phyloP scores from a whole-genome alignment of 768 basidiomycete species.

The Termitomyces sp. region DNA sequence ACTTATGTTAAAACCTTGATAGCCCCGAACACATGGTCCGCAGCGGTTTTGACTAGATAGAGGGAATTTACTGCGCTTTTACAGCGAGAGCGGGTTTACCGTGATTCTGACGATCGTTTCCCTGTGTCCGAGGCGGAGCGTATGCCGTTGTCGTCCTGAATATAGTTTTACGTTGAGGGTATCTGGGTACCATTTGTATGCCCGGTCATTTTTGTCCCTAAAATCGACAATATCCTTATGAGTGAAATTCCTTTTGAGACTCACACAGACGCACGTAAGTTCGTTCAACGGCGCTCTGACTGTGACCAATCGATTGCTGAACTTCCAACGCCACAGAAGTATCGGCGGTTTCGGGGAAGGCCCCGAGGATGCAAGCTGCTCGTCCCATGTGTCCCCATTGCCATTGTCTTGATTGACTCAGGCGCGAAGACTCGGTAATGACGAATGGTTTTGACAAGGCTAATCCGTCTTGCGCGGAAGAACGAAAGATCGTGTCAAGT shows the following conservation, averaged over 20 bases:
- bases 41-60: neutral
- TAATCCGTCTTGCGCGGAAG: neutral
- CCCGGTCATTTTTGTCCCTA: neutral
- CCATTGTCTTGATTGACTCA: neutral
- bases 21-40: neutral
- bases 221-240: neutral
- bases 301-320: neutral
- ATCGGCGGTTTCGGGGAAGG: neutral
- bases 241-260: neutral
- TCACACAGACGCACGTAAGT: neutral
- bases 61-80: neutral
- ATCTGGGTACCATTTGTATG: neutral
- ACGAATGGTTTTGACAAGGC: neutral
- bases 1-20: neutral
- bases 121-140: too few species aligned
- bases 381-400: neutral
- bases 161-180: neutral
- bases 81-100: neutral
- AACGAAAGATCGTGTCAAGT: neutral
- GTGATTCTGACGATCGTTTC: too few species aligned
- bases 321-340: neutral
- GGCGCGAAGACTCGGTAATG: neutral
- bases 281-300: neutral
- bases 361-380: neutral
- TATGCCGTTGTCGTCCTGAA: neutral